Base-by-base conservation (phyloP, 2,329 filamentous ascomycete genomes). In the Cladorrhinum sp. region DNA sequence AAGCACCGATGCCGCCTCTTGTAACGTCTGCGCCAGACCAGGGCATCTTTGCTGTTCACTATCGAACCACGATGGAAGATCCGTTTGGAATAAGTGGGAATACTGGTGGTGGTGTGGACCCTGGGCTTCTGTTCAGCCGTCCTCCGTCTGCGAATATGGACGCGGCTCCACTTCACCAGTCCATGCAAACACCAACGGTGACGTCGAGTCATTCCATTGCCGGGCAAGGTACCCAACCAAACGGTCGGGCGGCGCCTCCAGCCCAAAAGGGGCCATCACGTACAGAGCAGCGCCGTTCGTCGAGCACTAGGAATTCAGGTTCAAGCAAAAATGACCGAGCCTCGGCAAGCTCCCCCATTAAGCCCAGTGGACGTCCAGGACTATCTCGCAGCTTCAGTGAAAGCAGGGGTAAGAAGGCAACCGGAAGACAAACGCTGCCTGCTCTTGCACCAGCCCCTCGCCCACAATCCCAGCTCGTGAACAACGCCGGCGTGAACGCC, bases 341-440 rank as follows among this genome's bases (percentile, higher is more conserved):
- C 16, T 70, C 74, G 50, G 73, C 75, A 50, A 80, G 74, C 67
- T 85, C 84, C 3, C 83, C 85, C 0, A 72, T 80, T 36, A 86
- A 85, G 66, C 69, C 79, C 24, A 71, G 75, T 3, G 72, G 69
- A 51, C 74, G 81, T 0, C 79, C 79, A 2, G 82, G 77, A 2
- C 74, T 87, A 41, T 78, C 79, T 22, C 78, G 83, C 27, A 85
- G 83, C 65, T 74, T 79, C 59, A 85, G 82, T 63, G 83, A 86
- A 61, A 82, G 74, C 49, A 75, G 80, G 38, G 79, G 77, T 6
- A 81, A 79, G 65, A 80, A 77, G 60, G 69, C 75, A 3, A 64
- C 71, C 2, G 73, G 74, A 24, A 77, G 78, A 51, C 64, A 72
- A 4, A 67, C 78, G 2, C 68, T 83, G 29, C 79, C 81, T 1